Conservation (phyloP, 768 basidiomycete species). For the Cytidiella melzeri region DNA sequence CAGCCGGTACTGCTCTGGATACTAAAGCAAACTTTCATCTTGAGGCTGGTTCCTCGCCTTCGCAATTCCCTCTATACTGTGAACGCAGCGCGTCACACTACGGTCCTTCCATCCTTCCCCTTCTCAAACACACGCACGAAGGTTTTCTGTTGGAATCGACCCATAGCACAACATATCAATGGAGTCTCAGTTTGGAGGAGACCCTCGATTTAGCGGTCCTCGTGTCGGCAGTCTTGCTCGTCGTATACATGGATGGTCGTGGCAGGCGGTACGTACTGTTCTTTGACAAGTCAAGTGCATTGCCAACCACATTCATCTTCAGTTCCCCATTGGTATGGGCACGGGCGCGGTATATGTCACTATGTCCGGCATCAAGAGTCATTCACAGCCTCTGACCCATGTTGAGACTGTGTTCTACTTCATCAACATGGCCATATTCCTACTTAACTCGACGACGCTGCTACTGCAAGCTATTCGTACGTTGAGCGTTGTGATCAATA, state of each 20-base stretch:
- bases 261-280: constrained; percentile 36
- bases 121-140: neutral
- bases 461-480: constrained; percentile 37
- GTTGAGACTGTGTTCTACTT: constrained; percentile 41
- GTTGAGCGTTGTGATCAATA: constrained; percentile 9
- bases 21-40: neutral
- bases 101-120: neutral
- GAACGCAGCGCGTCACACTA: neutral
- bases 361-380: constrained; percentile 34
- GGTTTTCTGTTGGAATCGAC: neutral
- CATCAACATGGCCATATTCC: constrained; percentile 37
- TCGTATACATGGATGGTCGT: constrained; percentile 44
- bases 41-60: neutral
- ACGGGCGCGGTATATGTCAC: constrained; percentile 44
- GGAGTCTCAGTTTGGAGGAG: neutral
- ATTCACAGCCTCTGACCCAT: constrained; percentile 24
- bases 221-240: constrained; percentile 26
- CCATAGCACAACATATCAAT: neutral
- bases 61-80: neutral
- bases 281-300: neutral
- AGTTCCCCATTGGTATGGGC: constrained; percentile 46
- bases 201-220: too few relatives aligned
- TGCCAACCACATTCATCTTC: constrained; percentile 21
- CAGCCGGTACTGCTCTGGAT: neutral
- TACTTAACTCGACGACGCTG: constrained; percentile 36